These are phyloP conservation scores for Diaporthe sp. DNA, from an alignment of 2,329 filamentous ascomycete genomes.

Conservation along the genomic window DNA sequence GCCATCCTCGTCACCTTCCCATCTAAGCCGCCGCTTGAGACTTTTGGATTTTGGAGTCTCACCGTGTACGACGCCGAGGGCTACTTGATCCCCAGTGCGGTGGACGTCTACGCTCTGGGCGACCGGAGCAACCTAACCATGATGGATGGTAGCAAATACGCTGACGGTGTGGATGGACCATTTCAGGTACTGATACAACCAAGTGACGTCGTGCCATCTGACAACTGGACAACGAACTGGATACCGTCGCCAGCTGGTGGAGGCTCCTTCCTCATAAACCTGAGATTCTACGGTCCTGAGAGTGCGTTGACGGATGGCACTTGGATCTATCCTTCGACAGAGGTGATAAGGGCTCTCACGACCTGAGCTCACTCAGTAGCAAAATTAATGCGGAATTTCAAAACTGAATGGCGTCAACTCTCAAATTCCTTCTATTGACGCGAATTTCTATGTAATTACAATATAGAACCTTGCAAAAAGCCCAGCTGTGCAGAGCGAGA, in stretches of 20 bases:
- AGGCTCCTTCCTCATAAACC: constrained; percentile 9
- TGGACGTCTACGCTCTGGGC: constrained; percentile 44
- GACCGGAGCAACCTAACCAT: constrained; percentile 46
- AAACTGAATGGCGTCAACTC: background rate
- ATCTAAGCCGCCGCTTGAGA: background rate
- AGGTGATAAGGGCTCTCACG: background rate
- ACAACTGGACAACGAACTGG: constrained; percentile 46
- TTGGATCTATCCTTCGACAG: background rate
- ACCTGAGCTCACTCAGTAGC: no score
- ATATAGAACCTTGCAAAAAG: no score
- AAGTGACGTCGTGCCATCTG: constrained; percentile 43
- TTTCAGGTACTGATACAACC: constrained; percentile 48
- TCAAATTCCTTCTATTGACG: background rate
- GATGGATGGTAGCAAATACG: constrained; percentile 41
- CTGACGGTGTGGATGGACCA: constrained; percentile 37
- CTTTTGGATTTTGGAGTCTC: constrained; percentile 47
- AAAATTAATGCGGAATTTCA: no score
- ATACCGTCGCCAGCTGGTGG: constrained; percentile 29
- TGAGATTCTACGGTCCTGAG: constrained; percentile 27
- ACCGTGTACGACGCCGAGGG: constrained; percentile 45
- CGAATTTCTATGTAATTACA: no score
- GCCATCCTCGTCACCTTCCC: constrained; percentile 3
- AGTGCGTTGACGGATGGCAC: background rate
- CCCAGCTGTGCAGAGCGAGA: no score
- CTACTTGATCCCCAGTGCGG: constrained; percentile 44